phyloP scores from a whole-genome alignment of 495 filamentous ascomycete species.

The Parachaetomium inaequale region DNA sequence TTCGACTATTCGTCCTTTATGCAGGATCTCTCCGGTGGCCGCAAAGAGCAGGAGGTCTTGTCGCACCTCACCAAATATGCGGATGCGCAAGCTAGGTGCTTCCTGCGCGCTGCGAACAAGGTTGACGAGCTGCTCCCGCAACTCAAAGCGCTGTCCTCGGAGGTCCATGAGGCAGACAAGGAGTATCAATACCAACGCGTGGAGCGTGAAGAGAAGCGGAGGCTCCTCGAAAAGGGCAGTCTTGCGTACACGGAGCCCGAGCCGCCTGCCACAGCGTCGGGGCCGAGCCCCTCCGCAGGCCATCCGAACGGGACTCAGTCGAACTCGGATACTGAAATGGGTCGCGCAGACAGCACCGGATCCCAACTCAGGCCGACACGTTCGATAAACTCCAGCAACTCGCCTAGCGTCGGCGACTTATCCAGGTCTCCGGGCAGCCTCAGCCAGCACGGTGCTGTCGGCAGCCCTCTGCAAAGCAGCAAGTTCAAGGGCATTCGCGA shows the following conservation, averaged over 20 bases:
- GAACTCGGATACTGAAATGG: slow-evolving; percentile 61
- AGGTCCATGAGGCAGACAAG: slow-evolving; percentile 89
- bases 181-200: slow-evolving; percentile 91
- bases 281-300: slow-evolving; percentile 22
- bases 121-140: slow-evolving; percentile 86
- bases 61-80: slow-evolving; percentile 95
- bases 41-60: slow-evolving; percentile 95
- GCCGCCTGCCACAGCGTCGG: slow-evolving; percentile 32
- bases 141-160: slow-evolving; percentile 82
- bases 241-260: slow-evolving; percentile 76
- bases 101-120: slow-evolving; percentile 76
- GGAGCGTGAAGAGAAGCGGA: slow-evolving; percentile 88
- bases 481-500: slow-evolving; percentile 88
- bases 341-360: slow-evolving; percentile 67
- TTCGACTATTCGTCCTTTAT: slow-evolving; percentile 99
- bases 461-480: slow-evolving; percentile 54
- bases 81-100: slow-evolving; percentile 81
- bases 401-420: slow-evolving; percentile 32
- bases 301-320: slow-evolving; percentile 40
- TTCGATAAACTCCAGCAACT: slow-evolving; percentile 29
- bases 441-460: slow-evolving; percentile 32
- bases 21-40: slow-evolving; percentile 95
- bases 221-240: slow-evolving; percentile 83
- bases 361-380: slow-evolving; percentile 55
- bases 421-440: slow-evolving; percentile 46